phyloP scores from a whole-genome alignment of 2,329 filamentous ascomycete species.

The Fusarium phyllophilum region DNA sequence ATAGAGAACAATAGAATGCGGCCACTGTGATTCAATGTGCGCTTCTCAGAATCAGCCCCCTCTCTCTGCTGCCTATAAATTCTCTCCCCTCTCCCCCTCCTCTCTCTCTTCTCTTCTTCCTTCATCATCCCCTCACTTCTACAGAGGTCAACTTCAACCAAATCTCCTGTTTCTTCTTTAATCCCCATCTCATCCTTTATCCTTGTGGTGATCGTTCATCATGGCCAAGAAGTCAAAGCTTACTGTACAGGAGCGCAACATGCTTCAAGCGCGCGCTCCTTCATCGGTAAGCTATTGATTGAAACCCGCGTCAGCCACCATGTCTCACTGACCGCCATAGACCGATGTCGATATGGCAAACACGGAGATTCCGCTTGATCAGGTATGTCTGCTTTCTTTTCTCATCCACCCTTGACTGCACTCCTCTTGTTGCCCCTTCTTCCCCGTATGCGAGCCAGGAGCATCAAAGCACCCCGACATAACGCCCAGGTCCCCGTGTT shows the following conservation, averaged over 20 bases:
- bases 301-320: background rate
- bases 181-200: background rate
- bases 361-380: no score
- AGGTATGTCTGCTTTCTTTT: conserved; percentile 33
- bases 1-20: background rate
- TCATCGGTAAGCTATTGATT: background rate
- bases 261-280: background rate
- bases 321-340: background rate
- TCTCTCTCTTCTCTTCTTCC: background rate
- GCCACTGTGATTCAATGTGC: background rate
- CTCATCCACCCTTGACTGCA: conserved; percentile 31
- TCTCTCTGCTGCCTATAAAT: conserved; percentile 14
- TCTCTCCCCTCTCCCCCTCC: background rate
- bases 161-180: background rate
- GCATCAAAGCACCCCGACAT: conserved; percentile 4
- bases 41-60: background rate
- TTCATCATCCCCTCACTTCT: background rate
- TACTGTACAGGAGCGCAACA: accelerated
- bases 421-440: conserved; percentile 13
- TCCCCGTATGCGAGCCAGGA: conserved; percentile 13
- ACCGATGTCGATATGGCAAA: background rate
- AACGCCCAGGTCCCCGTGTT: background rate
- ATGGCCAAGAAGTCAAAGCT: background rate
- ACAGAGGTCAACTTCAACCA: background rate
- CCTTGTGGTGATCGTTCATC: background rate